Base-by-base conservation (phyloP, 768 basidiomycete species). In the Phylloporus scabripes region DNA sequence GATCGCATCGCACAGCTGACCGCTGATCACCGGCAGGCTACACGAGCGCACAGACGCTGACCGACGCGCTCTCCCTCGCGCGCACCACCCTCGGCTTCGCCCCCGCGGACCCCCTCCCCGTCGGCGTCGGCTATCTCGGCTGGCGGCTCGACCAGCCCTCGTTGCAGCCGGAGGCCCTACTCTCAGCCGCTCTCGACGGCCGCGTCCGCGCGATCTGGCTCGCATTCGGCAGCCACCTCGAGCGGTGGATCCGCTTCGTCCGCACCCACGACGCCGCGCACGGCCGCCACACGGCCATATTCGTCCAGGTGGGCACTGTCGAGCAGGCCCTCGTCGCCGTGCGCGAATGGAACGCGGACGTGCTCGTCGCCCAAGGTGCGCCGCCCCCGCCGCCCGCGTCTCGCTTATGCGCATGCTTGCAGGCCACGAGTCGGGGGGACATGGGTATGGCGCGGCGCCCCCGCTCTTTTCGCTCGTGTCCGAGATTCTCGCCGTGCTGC, bases 401-500 rank as follows among this genome's bases (percentile, higher is more conserved):
- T 31, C 45, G 48, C 49, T 51, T 34, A 49, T 42, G 18, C 42
- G 29, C 45, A 23, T 40, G 15, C 43, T 5, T 49, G 15, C 47
- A 91, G 89, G 89, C 4, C 79, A 73, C 48, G 90, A 92, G 67
- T 78, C 86, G 33, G 90, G 90, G 7, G 90, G 90, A 23, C 90
- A 92, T 65, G 87, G 86, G 7, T 67, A 74, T 41, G 54, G 67
- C 18, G 60, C 72, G 34, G 79, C 84, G 7, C 76, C 78, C 32
- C 80, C 88, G 1, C 72, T 86, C 46, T 65, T 81, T 47, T 78
- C 76, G 12, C 70, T 91, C 38, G 60, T 90, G 46, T 73, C 83
- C 6, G 69, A 73, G 46, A 71, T 87, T 55, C 66, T 81, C 37
- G 64, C 72, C 32, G 68, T 65, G 10, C 53, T 80, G 15, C 62